Conservation (phyloP, 495 filamentous ascomycete genomes). For the Apodospora peruviana region DNA sequence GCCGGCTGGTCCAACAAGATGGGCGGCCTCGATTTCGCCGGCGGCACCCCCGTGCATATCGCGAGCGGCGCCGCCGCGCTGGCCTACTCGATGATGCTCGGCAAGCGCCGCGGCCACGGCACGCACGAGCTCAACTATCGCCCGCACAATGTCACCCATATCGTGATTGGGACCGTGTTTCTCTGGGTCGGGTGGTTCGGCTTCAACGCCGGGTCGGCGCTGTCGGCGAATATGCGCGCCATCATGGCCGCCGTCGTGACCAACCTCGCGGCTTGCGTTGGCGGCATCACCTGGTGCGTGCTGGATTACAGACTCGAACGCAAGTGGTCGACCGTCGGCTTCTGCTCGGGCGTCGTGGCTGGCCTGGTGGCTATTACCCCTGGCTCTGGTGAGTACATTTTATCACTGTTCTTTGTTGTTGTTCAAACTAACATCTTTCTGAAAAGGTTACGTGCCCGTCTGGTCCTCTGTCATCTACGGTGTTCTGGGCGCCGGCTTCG, state of each 20-base stretch:
- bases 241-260: slow-evolving; percentile 66
- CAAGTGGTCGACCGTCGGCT: slow-evolving; percentile 96
- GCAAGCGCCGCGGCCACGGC: slow-evolving; percentile 78
- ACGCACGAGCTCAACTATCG: slow-evolving; percentile 92
- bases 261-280: slow-evolving; percentile 72
- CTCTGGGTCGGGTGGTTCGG: slow-evolving; percentile 99
- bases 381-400: slow-evolving; percentile 53
- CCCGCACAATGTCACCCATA: slow-evolving; percentile 93
- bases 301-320: slow-evolving; percentile 88
- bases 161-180: slow-evolving; percentile 93
- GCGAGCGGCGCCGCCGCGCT: slow-evolving; percentile 80
- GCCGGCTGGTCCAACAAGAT: slow-evolving; percentile 73
- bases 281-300: slow-evolving; percentile 90
- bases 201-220: slow-evolving; percentile 89
- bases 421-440: background rate
- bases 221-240: slow-evolving; percentile 80
- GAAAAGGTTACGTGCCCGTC: slow-evolving; percentile 71
- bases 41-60: slow-evolving; percentile 93
- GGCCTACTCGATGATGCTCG: slow-evolving; percentile 82
- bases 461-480: slow-evolving; percentile 93
- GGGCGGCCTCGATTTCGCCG: slow-evolving; percentile 89
- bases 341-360: slow-evolving; percentile 91
- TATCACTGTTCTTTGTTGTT: background rate
- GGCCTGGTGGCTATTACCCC: slow-evolving; percentile 93
- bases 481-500: slow-evolving; percentile 72